A percentile compares a stretch with the other conserved stretches of the same genome.
These are phyloP conservation scores for Diutina neorugosa DNA, from an alignment of 1,139 yeast genomes.

Conservation along the genomic window DNA sequence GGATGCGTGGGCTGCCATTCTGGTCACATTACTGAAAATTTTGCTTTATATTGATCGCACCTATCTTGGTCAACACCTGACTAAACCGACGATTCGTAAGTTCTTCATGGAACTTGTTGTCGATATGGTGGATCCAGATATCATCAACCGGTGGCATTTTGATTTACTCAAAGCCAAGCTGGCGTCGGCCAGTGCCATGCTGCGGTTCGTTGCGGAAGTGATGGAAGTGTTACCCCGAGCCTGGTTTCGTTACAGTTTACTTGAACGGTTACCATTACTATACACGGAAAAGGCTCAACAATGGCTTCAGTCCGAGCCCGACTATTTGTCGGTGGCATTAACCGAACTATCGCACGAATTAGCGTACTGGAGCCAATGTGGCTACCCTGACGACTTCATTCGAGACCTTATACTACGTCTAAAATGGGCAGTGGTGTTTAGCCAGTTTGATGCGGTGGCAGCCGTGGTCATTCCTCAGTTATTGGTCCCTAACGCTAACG, in stretches of 20 bases:
- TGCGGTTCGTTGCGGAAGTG: not conserved
- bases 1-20: not conserved
- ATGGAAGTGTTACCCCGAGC: not conserved
- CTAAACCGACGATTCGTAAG: not conserved
- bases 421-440: not conserved
- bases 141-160: not conserved
- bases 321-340: not conserved
- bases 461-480: not conserved
- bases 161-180: not conserved
- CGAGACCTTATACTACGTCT: not conserved
- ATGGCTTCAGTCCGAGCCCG: not conserved
- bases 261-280: not conserved
- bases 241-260: not conserved
- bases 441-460: not conserved
- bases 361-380: not conserved
- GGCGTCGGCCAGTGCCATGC: not conserved
- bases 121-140: not conserved
- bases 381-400: not conserved
- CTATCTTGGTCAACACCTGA: not conserved
- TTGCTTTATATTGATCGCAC: not conserved
- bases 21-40: not conserved
- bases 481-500: not conserved
- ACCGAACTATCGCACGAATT: not conserved
- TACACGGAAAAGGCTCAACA: not conserved
- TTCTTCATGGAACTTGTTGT: not conserved